Percentiles rank a stretch among this genome's conserved stretches.
Conservation (phyloP, 805 yeast species). For the Candida maltosa region DNA sequence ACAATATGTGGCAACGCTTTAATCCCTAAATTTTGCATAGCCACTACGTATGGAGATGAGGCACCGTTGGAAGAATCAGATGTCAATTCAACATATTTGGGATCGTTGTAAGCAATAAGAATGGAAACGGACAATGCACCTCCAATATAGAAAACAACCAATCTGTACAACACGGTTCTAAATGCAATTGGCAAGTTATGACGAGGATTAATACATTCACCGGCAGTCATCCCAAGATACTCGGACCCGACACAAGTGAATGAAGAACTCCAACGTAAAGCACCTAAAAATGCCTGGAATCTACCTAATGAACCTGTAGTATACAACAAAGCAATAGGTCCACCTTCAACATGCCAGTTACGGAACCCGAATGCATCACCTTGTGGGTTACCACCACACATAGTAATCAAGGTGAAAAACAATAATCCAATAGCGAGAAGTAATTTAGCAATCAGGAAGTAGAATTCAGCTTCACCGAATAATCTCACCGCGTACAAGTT, state of each 20-base stretch:
- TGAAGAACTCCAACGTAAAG: conserved; percentile 14
- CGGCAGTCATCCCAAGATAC: conserved; percentile 42
- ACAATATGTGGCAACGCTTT: conserved; percentile 57
- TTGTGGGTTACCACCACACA: conserved; percentile 30
- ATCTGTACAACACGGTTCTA: conserved; percentile 40
- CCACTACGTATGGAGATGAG: conserved; percentile 61
- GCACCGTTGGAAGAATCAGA: conserved; percentile 22
- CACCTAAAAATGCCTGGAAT: conserved; percentile 41
- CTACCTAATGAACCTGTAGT: conserved; percentile 35
- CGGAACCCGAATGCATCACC: conserved; percentile 46
- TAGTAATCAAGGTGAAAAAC: conserved; percentile 16
- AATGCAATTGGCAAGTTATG: conserved; percentile 36
- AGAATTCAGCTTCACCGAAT: conserved; percentile 37
- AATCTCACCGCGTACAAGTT: conserved; percentile 28
- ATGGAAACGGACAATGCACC: conserved; percentile 42
- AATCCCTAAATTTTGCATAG: conserved; percentile 59
- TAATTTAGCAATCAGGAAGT: conserved; percentile 31
- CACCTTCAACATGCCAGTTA: conserved; percentile 38
- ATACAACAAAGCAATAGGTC: conserved; percentile 36
- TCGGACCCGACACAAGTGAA: conserved; percentile 44
- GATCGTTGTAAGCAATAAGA: conserved; percentile 33
- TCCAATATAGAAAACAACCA: conserved; percentile 41
- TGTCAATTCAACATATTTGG: conserved; percentile 16
- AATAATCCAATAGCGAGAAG: conserved; percentile 28
- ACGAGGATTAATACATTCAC: conserved; percentile 43